A percentile compares a stretch with the other conserved stretches of the same genome.
These are phyloP conservation scores for Fusarium sp. DNA, from an alignment of 2,329 filamentous ascomycete genomes.

Conservation along the genomic window DNA sequence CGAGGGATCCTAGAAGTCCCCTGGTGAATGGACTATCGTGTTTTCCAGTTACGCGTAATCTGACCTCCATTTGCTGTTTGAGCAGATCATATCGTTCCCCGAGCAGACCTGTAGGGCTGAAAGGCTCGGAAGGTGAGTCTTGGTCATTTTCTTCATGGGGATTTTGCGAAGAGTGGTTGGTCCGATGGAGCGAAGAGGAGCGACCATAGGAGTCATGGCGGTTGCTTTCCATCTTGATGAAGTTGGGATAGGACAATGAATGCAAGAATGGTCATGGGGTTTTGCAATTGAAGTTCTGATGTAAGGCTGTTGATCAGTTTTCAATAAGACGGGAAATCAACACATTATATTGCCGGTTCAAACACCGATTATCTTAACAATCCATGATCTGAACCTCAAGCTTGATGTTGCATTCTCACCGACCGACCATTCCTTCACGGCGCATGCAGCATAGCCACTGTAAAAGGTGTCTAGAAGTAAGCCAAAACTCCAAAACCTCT, in stretches of 20 bases:
- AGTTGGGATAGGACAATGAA: accelerated
- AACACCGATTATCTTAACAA: accelerated
- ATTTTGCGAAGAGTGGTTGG: too few relatives aligned
- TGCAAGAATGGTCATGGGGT: background rate
- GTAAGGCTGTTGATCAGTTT: accelerated
- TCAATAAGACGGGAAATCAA: accelerated
- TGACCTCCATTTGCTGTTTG: background rate
- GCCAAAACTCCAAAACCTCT: accelerated
- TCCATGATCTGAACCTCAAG: accelerated
- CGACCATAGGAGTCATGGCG: accelerated
- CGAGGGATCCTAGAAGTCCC: background rate
- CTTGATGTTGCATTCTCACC: background rate
- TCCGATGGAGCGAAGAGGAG: too few relatives aligned
- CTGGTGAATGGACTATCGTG: background rate
- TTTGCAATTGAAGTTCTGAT: accelerated
- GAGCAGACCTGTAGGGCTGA: background rate
- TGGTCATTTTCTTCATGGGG: accelerated
- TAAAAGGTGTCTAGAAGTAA: background rate
- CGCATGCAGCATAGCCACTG: background rate
- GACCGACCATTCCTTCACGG: background rate
- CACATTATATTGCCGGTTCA: accelerated
- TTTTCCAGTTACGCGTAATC: accelerated
- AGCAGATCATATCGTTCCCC: conserved; percentile 3
- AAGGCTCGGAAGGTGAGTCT: background rate
- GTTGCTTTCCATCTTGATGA: background rate